Evolutionary conservation across 2,329 filamentous ascomycete species (phyloP), one percentile per base, ranked within the genome.

Genomic region (Ceratocystis eucalypticola): DNA sequence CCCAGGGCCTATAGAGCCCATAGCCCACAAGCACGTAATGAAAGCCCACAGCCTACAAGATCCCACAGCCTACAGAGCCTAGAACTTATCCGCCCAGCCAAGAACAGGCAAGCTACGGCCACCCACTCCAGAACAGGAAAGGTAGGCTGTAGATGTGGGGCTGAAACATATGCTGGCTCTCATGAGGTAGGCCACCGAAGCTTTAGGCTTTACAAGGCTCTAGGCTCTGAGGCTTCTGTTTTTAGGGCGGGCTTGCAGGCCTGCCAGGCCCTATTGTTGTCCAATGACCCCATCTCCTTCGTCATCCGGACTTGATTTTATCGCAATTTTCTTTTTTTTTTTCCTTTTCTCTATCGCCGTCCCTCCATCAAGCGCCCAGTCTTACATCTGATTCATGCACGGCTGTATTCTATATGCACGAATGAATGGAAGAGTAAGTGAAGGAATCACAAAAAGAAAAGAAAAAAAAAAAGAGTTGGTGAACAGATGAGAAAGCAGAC

Each of bases 1-100:
- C 48, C 20, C 48, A 53, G 20, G 48, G 48, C 48, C 48, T 53
- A 53, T 53, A 53, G 48, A 53, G 48, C 48, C 48, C 48, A 53
- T 53, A 53, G 48, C 37, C 37, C 37, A 41, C 10, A 41, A 41
- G 37, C 37, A 41, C 37, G 37, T 41, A 53, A 25, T n/a, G 8
- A 53, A n/a, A 53, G 48, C 48, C 22, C 48, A 25, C 48, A 53
- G 48, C 48, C 48, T 50, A 50, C 48, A 25, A 20, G 33, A 37
- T 37, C 33, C 33, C 33, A 37, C 33, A 50, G 45, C 17, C 17
- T 48, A 48, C 46, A 48, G 20, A 53, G 48, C 48, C 48, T 22
- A 33, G 55, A 59, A 30, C 55, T n/a, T 37, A 59, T 15, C 53
- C 30, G 15, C 25, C 55, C 28, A 10, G 15, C 55, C 55, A 37